Conservation (phyloP, 2,329 filamentous ascomycete genomes). For the Tothia fuscella region DNA sequence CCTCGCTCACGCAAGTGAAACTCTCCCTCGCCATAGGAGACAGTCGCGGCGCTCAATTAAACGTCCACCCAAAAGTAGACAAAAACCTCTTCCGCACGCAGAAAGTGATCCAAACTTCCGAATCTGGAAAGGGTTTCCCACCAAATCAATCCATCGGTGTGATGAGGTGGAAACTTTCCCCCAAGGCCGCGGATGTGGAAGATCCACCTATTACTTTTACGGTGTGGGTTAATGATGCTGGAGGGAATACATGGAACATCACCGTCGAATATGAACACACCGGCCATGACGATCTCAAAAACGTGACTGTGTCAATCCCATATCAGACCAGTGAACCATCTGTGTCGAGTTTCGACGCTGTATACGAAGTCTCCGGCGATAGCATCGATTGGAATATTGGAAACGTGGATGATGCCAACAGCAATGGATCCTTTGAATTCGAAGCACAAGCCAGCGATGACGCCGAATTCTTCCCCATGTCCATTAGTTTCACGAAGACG, state of each 20-base stretch:
- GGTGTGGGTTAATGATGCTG: conserved; percentile 90
- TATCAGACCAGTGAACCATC: conserved; percentile 75
- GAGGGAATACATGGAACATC: conserved; percentile 69
- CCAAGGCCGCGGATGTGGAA: conserved; percentile 66
- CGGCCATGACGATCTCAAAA: conserved; percentile 62
- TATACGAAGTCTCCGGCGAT: conserved; percentile 88
- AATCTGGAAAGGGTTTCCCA: conserved; percentile 78
- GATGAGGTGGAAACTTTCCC: conserved; percentile 79
- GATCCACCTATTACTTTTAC: conserved; percentile 91
- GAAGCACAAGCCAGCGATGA: conserved; percentile 81
- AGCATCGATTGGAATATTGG: conserved; percentile 91
- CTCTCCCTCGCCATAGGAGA: conserved; percentile 65
- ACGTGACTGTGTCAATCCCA: conserved; percentile 80
- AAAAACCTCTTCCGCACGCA: conserved; percentile 71
- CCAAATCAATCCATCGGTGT: conserved; percentile 90
- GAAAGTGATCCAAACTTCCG: conserved; percentile 81
- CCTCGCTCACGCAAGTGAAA: conserved; percentile 82
- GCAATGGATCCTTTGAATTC: conserved; percentile 85
- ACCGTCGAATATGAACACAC: conserved; percentile 94
- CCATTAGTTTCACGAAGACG: conserved; percentile 74
- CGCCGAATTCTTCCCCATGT: conserved; percentile 97
- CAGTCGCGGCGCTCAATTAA: conserved; percentile 78
- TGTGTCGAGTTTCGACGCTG: conserved; percentile 85
- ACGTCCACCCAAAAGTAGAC: conserved; percentile 94
- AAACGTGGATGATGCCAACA: conserved; percentile 67